Conservation (phyloP, 306 rosid species). For the Glycine tomentella region DNA sequence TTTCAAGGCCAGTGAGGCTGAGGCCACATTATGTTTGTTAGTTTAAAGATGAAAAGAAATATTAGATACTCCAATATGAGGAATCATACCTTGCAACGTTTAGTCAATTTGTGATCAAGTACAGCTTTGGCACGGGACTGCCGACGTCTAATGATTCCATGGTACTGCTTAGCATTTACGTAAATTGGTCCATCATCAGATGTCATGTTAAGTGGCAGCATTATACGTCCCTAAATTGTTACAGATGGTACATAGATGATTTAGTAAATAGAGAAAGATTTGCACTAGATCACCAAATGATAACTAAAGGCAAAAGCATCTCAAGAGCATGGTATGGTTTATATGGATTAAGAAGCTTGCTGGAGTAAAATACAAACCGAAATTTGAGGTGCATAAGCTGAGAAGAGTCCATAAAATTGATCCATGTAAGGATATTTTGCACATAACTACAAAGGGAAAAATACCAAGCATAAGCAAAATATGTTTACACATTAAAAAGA, state of each 20-base stretch:
- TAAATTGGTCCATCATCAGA: slow-evolving; percentile 90
- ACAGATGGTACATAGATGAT: slow-evolving; percentile 38
- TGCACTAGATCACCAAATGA: slow-evolving; percentile 27
- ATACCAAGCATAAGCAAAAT: slow-evolving; percentile 43
- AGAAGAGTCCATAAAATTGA: slow-evolving; percentile 82
- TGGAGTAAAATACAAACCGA: slow-evolving; percentile 64
- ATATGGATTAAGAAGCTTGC: slow-evolving; percentile 38
- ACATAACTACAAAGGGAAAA: slow-evolving; percentile 59
- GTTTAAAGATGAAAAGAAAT: not conserved
- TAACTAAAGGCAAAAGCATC: slow-evolving; percentile 16
- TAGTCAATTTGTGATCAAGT: slow-evolving; percentile 60
- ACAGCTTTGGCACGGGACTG: slow-evolving; percentile 92
- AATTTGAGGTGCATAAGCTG: slow-evolving; percentile 78
- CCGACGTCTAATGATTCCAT: slow-evolving; percentile 91
- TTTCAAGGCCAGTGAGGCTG: slow-evolving; percentile 1
- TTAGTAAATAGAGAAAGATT: slow-evolving; percentile 33
- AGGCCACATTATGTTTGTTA: slow-evolving; percentile 2
- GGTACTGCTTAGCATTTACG: slow-evolving; percentile 97
- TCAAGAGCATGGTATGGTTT: slow-evolving; percentile 20
- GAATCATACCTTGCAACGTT: slow-evolving; percentile 71
- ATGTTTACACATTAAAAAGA: slow-evolving; percentile 34
- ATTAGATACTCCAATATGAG: slow-evolving; percentile 5
- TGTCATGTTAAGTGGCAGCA: slow-evolving; percentile 87
- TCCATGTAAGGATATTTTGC: slow-evolving; percentile 78
- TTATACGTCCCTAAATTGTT: slow-evolving; percentile 78